phyloP scores from a whole-genome alignment of 2,329 filamentous ascomycete genomes.

The Cercospora brassicicola region DNA sequence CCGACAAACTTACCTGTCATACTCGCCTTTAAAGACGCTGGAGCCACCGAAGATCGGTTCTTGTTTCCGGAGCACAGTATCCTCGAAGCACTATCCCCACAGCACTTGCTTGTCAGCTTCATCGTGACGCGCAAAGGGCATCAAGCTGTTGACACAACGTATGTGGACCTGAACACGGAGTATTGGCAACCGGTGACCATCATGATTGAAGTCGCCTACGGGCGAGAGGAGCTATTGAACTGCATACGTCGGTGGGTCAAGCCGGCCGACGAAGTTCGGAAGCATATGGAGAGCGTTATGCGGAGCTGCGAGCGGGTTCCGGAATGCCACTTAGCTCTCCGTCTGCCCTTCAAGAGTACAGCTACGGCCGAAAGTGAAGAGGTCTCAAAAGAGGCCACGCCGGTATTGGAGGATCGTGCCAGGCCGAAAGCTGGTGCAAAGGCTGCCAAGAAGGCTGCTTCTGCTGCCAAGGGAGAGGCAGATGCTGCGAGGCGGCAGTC shows the following conservation, averaged over 20 bases:
- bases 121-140: conserved; percentile 73
- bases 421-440: conserved; percentile 24
- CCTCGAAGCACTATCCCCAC: conserved; percentile 60
- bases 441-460: conserved; percentile 26
- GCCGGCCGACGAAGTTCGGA: conserved; percentile 53
- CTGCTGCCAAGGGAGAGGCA: conserved; percentile 13
- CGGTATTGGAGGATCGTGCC: conserved; percentile 23
- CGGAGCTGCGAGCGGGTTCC: conserved; percentile 57
- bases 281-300: conserved; percentile 60
- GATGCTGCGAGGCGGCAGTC: conserved; percentile 7
- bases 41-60: conserved; percentile 70
- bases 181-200: conserved; percentile 75
- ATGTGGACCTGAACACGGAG: conserved; percentile 53
- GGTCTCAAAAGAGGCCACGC: conserved; percentile 33
- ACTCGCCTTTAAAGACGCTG: conserved; percentile 60
- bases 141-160: conserved; percentile 45
- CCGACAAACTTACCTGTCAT: conserved; percentile 64
- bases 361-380: conserved; percentile 23
- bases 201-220: conserved; percentile 55
- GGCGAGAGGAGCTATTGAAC: conserved; percentile 54
- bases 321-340: conserved; percentile 56
- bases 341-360: conserved; percentile 48
- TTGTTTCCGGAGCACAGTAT: conserved; percentile 78
- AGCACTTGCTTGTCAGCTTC: conserved; percentile 70
- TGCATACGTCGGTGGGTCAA: conserved; percentile 59